Evolutionary conservation across 805 yeast genomes (phyloP), one percentile per base, ranked within the genome.

Genomic region (Brettanomyces bruxellensis): DNA sequence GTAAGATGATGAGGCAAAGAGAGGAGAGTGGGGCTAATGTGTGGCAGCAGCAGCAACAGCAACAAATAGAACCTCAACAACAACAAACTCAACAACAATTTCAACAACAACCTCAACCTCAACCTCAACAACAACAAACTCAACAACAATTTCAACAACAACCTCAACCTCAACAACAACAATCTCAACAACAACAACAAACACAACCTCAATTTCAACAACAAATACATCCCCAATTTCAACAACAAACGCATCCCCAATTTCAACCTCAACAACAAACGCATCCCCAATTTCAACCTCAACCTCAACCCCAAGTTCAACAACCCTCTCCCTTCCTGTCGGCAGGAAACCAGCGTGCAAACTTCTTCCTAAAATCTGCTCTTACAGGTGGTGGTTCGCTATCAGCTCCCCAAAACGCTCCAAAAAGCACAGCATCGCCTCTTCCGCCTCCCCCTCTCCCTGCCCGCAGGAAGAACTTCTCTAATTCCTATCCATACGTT

Each of bases 1-100:
- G 78, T 49, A 68, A 76, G 48, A 71, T 78, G 3, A 60, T 62
- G 62, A 55, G 65, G 45, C 58, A 47, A n/a, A 47, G 37, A 38
- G 24, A 30, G 28, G 38, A 8, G 35, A n/a, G 22, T 18, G 24
- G 9, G 3, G 38, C 38, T n/a, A 35, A 35, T 35, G 38, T 7
- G 23, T 7, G 7, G 23, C 38, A 2, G 38, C 23, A 35, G 38
- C 18, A 18, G 18, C 14, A 7, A 18, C 38, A 8, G 11, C 9
- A 35, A 12, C 22, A 13, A n/a, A n/a, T n/a, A n/a, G n/a, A n/a
- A n/a, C n/a, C n/a, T n/a, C n/a, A n/a, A n/a, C 18, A 18, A 2
- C 18, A 18, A 18, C 18, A 18, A 3, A 1, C 2, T 7, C 23
- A n/a, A 18, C 38, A 3, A 2, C 41, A 39, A 25, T 7, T 25